These are phyloP conservation scores for Irineochytrium annulatum DNA, from an alignment of 192 early-diverging fungal genomes.

Conservation along the genomic window DNA sequence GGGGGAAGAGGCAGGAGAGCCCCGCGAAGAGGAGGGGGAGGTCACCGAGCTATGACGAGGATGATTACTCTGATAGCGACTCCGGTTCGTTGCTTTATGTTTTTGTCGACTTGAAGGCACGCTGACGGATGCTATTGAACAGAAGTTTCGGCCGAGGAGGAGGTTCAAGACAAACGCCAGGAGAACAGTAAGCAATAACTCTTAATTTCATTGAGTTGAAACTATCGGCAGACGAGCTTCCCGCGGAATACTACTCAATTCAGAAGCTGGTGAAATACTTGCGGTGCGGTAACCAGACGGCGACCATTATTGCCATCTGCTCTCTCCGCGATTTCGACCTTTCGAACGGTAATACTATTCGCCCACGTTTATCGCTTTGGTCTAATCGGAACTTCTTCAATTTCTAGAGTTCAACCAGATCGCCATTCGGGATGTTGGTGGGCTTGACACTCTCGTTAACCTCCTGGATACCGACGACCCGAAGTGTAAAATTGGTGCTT, in stretches of 20 bases:
- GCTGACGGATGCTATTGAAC: constrained; percentile 5
- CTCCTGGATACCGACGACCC: constrained; percentile 61
- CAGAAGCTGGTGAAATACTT: constrained; percentile 64
- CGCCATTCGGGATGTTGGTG: constrained; percentile 61
- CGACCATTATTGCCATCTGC: constrained; percentile 66
- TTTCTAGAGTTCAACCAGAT: constrained; percentile 58
- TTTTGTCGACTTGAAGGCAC: background rate
- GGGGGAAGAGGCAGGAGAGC: constrained; percentile 3
- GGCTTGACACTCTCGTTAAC: constrained; percentile 59
- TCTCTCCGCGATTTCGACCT: constrained; percentile 60
- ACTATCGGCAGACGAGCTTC: constrained; percentile 46
- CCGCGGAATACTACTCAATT: constrained; percentile 60
- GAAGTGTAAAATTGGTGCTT: constrained; percentile 60
- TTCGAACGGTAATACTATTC: constrained; percentile 35
- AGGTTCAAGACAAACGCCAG: constrained; percentile 53
- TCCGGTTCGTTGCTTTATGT: constrained; percentile 21
- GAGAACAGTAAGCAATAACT: constrained; percentile 42
- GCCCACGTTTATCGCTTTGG: background rate
- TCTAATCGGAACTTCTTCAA: background rate
- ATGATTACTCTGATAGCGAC: constrained; percentile 38
- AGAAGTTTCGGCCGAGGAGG: constrained; percentile 46
- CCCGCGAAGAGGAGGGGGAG: background rate
- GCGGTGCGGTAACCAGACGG: constrained; percentile 60
- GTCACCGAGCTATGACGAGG: constrained; percentile 21
- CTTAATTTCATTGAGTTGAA: constrained; percentile 14